Base-by-base conservation (phyloP, 257 asterid species). In the Przewalskia tangutica region DNA sequence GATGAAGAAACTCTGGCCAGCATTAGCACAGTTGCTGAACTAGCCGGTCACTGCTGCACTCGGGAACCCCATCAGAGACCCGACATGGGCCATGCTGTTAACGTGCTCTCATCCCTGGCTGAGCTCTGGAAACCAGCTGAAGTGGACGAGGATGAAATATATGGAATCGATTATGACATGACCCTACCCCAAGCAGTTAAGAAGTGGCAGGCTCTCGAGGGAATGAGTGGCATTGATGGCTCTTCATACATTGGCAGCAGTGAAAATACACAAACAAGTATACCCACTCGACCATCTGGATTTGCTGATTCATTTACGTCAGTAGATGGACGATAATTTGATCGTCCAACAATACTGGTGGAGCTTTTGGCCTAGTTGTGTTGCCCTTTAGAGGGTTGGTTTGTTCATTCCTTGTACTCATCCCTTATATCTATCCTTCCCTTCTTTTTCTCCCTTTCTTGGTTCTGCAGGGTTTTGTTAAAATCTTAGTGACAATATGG, bases 161-260 rank as follows among this genome's bases (percentile, higher is more conserved):
- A 87, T 48, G 93, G 93, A 3, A 87, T 90, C 53, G 91, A 90
- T 79, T 90, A 88, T 23, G 92, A 89, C 51, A 92, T 90, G 97
- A 88, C 92, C 1, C 76, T 92, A 27, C 90, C 95, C 27, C 92
- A 90, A 82, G 95, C 92, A 0, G 86, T 92, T 50, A 88, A 89
- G 93, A 92, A 87, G 82, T 92, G 97, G 97, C 92, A 90, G 82
- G 94, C 93, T 1, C 77, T 92, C 0, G 97, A 92, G 77, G 97
- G 95, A 56, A 80, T 84, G 90, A 90, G 89, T 84, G 90, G 89
- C 14, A 59, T 87, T 34, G 94, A 87, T 3, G 77, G 70, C 13
- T 44, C 84, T 54, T 82, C 84, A 36, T 55, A 82, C 76, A 12
- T 82, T 56, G 84, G 60, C 34, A 82, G 70, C 50, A 44, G 58